Conservation (phyloP, 768 basidiomycete genomes). For the Cubamyces sp. region DNA sequence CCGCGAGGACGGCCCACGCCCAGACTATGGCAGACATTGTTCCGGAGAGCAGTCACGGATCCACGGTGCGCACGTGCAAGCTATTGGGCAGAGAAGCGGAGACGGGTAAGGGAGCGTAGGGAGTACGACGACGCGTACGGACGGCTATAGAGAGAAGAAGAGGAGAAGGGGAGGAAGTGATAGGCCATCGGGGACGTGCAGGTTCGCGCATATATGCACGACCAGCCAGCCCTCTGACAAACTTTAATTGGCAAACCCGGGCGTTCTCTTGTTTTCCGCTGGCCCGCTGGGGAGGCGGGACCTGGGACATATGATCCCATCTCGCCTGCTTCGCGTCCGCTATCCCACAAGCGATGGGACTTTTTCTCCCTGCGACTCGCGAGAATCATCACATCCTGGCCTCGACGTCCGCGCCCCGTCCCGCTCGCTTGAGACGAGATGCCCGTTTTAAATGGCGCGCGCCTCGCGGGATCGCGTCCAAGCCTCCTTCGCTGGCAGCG, state of each 20-base stretch:
- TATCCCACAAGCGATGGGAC: constrained; percentile 20
- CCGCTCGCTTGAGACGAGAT: not conserved
- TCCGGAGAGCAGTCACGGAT: constrained; percentile 25
- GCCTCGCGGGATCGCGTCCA: not conserved
- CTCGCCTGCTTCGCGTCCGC: constrained; percentile 11
- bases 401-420: not conserved
- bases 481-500: not conserved
- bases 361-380: not conserved
- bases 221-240: constrained; percentile 7
- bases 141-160: not conserved
- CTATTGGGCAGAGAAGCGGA: not conserved
- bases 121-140: constrained; percentile 7
- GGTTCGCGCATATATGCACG: constrained; percentile 10
- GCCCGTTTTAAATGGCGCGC: constrained; percentile 4
- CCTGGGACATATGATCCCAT: constrained; percentile 22
- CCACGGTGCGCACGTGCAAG: constrained; percentile 13
- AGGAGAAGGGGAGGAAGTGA: not conserved
- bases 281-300: constrained; percentile 1
- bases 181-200: not conserved
- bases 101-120: constrained; percentile 15
- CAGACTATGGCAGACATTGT: constrained; percentile 23
- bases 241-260: constrained; percentile 24
- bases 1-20: constrained; percentile 15
- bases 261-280: constrained; percentile 13
- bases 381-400: not conserved